Evolutionary conservation across 441 rosid species (phyloP).

Genomic region (Syzygium malaccense): DNA sequence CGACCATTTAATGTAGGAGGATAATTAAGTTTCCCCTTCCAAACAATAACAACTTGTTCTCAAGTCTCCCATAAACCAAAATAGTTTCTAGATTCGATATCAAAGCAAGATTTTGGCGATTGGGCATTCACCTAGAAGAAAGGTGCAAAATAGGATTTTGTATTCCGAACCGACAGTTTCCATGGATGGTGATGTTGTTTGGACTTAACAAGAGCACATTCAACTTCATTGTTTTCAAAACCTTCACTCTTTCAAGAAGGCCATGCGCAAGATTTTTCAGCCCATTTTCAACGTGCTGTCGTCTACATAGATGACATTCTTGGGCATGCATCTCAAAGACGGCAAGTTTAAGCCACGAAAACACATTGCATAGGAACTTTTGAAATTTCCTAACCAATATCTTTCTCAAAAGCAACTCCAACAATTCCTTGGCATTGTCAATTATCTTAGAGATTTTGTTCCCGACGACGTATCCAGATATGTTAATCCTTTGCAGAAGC

Average conservation of each 20-base stretch:
- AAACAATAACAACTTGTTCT: background rate
- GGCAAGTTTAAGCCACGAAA: background rate
- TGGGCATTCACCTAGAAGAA: background rate
- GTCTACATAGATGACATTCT: background rate
- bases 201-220: background rate
- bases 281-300: background rate
- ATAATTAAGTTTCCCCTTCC: background rate
- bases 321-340: background rate
- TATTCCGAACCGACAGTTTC: background rate
- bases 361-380: background rate
- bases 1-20: background rate
- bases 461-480: too few species aligned
- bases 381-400: background rate
- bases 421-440: background rate
- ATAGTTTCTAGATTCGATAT: too few species aligned
- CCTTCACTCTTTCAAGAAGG: background rate
- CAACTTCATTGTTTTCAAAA: background rate
- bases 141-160: background rate
- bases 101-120: background rate
- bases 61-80: background rate
- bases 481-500: background rate
- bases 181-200: background rate
- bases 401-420: background rate
- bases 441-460: too few species aligned
- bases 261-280: background rate